Percentiles rank a stretch among this genome's conserved stretches.
Conservation (phyloP, 73 alveolate species). For the Blepharisma japonicum region DNA sequence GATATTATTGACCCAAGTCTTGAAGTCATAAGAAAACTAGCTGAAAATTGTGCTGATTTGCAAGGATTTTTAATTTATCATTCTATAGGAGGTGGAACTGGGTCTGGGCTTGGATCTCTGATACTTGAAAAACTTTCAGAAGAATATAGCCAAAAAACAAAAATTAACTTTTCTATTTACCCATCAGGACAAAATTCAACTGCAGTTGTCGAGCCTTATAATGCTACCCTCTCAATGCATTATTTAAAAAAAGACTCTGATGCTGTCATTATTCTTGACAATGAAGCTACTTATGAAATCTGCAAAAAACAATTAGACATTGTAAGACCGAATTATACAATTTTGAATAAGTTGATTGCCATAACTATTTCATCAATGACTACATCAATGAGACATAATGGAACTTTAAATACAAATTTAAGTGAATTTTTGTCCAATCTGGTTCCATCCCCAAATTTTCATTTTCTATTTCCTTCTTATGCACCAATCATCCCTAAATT, state of each 20-base stretch:
- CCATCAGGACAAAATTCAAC: background rate
- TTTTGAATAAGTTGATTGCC: conserved; percentile 43
- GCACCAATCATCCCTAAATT: conserved; percentile 57
- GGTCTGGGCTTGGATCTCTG: conserved; percentile 42
- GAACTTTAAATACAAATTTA: conserved; percentile 58
- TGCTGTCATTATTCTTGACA: conserved; percentile 41
- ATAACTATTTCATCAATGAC: conserved; percentile 41
- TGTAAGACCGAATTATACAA: conserved; percentile 26
- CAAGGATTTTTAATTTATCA: conserved; percentile 48
- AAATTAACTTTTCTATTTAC: conserved; percentile 35
- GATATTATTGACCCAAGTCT: conserved; percentile 37
- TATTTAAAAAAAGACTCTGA: conserved; percentile 30
- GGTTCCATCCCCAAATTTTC: conserved; percentile 57
- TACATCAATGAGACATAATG: conserved; percentile 43
- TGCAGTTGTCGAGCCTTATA: conserved; percentile 36
- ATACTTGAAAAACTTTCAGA: conserved; percentile 32
- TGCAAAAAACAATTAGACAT: conserved; percentile 48
- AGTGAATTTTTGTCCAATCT: conserved; percentile 47
- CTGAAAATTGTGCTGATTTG: conserved; percentile 32
- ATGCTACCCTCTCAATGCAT: conserved; percentile 45
- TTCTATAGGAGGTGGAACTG: conserved; percentile 52
- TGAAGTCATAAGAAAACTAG: conserved; percentile 24
- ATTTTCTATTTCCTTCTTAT: conserved; percentile 52
- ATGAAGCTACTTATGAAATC: conserved; percentile 57
- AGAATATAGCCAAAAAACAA: conserved; percentile 27